phyloP scores from a whole-genome alignment of 129 eudicot genomes.

The Flaveria brownii region DNA sequence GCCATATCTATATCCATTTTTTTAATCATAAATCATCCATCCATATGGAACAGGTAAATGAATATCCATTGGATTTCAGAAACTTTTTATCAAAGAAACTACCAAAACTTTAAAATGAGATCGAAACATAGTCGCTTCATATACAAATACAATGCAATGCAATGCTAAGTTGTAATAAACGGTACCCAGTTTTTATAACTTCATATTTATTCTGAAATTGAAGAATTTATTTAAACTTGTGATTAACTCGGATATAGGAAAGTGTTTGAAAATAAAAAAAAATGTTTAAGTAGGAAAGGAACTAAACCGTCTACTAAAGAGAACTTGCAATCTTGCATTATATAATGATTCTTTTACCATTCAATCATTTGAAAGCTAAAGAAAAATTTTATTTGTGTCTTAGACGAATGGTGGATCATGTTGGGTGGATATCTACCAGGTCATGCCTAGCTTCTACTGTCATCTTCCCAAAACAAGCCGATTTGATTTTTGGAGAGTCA shows the following conservation, averaged over 20 bases:
- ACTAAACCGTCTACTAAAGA: neutral
- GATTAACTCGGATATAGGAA: neutral
- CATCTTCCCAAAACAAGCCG: neutral
- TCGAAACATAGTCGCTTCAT: too few species aligned
- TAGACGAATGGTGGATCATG: neutral
- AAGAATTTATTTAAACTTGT: neutral
- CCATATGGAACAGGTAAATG: too few species aligned
- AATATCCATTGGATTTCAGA: too few species aligned
- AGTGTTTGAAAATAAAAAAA: neutral
- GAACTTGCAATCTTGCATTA: neutral
- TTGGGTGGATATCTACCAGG: neutral
- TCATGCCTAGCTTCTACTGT: neutral
- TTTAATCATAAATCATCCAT: too few species aligned
- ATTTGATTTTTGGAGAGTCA: neutral
- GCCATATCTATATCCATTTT: too few species aligned
- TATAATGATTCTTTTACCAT: neutral
- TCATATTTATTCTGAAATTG: neutral
- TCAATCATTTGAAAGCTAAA: neutral
- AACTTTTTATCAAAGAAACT: too few species aligned
- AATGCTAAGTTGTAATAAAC: neutral
- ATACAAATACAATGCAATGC: neutral
- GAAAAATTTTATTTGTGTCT: neutral
- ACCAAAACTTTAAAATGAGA: too few species aligned
- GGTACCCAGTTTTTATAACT: neutral
- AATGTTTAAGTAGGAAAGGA: neutral